Conservation (phyloP, 129 eudicot species). For the Centaurea solstitialis region DNA sequence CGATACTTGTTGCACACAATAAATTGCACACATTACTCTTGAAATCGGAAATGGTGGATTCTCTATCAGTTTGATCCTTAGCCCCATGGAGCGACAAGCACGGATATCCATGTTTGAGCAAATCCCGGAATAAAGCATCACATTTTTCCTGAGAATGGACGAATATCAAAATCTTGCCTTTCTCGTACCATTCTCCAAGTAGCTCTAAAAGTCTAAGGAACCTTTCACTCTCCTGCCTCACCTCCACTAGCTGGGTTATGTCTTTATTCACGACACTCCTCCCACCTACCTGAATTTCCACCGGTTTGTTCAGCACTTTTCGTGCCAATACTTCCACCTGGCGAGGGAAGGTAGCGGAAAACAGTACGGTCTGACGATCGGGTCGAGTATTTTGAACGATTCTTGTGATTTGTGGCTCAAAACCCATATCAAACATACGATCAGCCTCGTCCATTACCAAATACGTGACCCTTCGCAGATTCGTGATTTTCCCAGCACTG, state of each 20-base stretch:
- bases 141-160: slow-evolving; percentile 81
- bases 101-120: slow-evolving; percentile 70
- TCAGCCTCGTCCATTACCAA: slow-evolving; percentile 90
- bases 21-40: slow-evolving; percentile 73
- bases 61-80: slow-evolving; percentile 80
- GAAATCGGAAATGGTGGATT: slow-evolving; percentile 76
- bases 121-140: slow-evolving; percentile 62
- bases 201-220: slow-evolving; percentile 63
- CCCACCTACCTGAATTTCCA: slow-evolving; percentile 81
- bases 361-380: slow-evolving; percentile 78
- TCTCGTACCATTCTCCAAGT: slow-evolving; percentile 84
- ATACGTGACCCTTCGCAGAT: slow-evolving; percentile 73
- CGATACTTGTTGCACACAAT: slow-evolving; percentile 74
- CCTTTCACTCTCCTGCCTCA: slow-evolving; percentile 71
- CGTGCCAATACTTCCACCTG: slow-evolving; percentile 83
- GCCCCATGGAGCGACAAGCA: slow-evolving; percentile 81
- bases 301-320: slow-evolving; percentile 68
- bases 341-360: slow-evolving; percentile 83
- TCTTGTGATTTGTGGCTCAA: slow-evolving; percentile 78
- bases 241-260: slow-evolving; percentile 71
- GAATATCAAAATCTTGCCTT: slow-evolving; percentile 74
- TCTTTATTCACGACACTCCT: slow-evolving; percentile 86
- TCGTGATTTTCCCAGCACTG: slow-evolving; percentile 77
- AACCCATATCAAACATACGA: slow-evolving; percentile 90
- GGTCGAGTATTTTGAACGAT: slow-evolving; percentile 83